Base-by-base conservation (phyloP, 768 basidiomycete species). In the Serendipita sp. region DNA sequence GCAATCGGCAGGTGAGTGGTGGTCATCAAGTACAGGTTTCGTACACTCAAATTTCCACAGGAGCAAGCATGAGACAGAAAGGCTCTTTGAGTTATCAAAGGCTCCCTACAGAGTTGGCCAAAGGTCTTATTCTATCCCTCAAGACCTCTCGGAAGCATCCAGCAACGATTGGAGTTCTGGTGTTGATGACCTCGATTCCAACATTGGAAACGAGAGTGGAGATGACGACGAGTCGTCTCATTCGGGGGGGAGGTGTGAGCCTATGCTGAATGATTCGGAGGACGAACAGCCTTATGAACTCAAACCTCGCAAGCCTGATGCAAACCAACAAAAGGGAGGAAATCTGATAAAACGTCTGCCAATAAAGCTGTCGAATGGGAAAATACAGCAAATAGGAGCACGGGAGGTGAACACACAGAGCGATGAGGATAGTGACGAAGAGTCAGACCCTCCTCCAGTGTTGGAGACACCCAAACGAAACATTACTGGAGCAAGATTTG, bases 321-420 rank as follows among this genome's bases (percentile, higher is more conserved):
- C 77, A 10, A 78, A 75, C 77, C 81, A 60, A 69, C 75, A 28
- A 75, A 80, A 56, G 75, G 80, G 66, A 78, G 77, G 1, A 44
- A 77, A 78, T 65, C 79, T 78, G 52, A 78, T 87, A 54, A 77
- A 80, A 60, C 78, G 86, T 15, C 77, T 95, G 35, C 91, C 94
- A 8, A 93, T 95, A 70, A 97, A 96, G 74, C 78, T 95, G 1
- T 78, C 85, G 2, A 80, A 88, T 67, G 94, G 94, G 0, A 82
- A 81, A 66, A 80, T 97, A 68, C 82, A 85, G 71, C 75, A 82
- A 65, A 83, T 80, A 30, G 80, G 79, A 48, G 76, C 70, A 47
- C 74, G 73, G 64, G 72, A 70, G 64, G 71, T 70, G 5, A 73
- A 74, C 63, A 67, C 71, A 15, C 66, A 68, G 4, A 69, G 68